These are phyloP conservation scores for Kwoniella sp. DNA, from an alignment of 768 basidiomycete species.

Conservation along the genomic window DNA sequence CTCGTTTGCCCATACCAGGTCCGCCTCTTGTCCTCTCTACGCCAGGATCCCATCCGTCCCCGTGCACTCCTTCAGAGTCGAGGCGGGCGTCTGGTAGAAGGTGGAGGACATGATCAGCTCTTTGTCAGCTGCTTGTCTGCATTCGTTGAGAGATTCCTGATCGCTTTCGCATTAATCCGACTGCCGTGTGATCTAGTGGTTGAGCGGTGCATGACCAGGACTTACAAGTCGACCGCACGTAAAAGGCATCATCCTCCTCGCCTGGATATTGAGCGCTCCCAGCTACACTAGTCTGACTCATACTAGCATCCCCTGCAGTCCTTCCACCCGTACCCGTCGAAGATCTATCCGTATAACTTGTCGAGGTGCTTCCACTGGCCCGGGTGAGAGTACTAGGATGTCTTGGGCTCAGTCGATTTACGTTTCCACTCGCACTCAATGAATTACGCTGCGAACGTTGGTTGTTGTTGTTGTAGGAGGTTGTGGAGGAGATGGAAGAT, in stretches of 20 bases:
- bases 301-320: constrained; percentile 7
- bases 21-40: constrained; percentile 82
- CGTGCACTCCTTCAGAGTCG: constrained; percentile 85
- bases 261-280: constrained; percentile 48
- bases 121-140: neutral
- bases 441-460: neutral
- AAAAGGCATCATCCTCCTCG: constrained; percentile 55
- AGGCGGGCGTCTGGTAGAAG: constrained; percentile 68
- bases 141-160: no score
- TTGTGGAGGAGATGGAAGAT: neutral
- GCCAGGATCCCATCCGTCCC: constrained; percentile 92
- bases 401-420: constrained; percentile 1
- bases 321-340: neutral
- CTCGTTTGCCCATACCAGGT: constrained; percentile 43
- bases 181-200: neutral
- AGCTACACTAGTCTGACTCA: constrained; percentile 35
- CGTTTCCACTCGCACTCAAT: neutral
- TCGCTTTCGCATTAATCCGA: no score
- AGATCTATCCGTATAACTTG: neutral
- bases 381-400: neutral
- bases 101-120: constrained; percentile 1
- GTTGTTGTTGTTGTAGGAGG: neutral
- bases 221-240: constrained; percentile 56
- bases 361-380: constrained; percentile 5
- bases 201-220: constrained; percentile 1